Evolutionary conservation across 2,329 filamentous ascomycete species (phyloP).

Genomic region (Penicillium concentricum): DNA sequence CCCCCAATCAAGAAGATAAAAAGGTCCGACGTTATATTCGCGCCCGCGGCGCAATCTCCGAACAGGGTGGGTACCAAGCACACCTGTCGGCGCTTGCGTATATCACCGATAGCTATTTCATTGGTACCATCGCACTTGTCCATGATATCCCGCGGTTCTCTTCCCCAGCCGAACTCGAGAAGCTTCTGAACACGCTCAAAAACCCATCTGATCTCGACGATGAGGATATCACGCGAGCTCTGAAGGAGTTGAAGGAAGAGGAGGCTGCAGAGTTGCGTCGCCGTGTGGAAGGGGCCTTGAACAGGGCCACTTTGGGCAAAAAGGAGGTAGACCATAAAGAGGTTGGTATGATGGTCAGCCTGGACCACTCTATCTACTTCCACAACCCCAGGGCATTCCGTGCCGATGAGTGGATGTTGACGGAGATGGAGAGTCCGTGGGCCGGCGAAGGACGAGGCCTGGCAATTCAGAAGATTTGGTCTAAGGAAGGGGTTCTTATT

Average conservation of each 20-base stretch:
- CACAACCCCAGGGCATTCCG: slow-evolving; percentile 49
- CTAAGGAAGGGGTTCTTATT: slow-evolving; percentile 48
- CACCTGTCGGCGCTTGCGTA: slow-evolving; percentile 89
- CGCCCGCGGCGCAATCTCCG: slow-evolving; percentile 65
- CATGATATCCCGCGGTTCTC: slow-evolving; percentile 77
- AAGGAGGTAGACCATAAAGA: slow-evolving; percentile 32
- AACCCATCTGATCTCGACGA: slow-evolving; percentile 46
- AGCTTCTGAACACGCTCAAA: slow-evolving; percentile 40
- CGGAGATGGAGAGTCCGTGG: slow-evolving; percentile 53
- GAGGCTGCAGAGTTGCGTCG: slow-evolving; percentile 41
- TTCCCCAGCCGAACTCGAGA: slow-evolving; percentile 47
- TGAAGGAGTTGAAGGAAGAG: slow-evolving; percentile 45
- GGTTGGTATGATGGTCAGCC: slow-evolving; percentile 52
- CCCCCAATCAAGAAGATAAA: slow-evolving; percentile 61
- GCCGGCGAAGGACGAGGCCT: slow-evolving; percentile 51
- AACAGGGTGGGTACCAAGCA: slow-evolving; percentile 70
- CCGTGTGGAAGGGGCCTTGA: slow-evolving; percentile 35
- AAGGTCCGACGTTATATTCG: slow-evolving; percentile 59
- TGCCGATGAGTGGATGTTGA: slow-evolving; percentile 53
- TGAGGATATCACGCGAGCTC: slow-evolving; percentile 39
- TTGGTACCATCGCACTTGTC: slow-evolving; percentile 79
- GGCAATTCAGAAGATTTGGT: slow-evolving; percentile 51
- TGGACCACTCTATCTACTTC: slow-evolving; percentile 54
- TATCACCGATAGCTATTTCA: slow-evolving; percentile 89
- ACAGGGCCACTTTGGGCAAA: slow-evolving; percentile 23